Evolutionary conservation across 768 basidiomycete species (phyloP), one percentile per base, ranked within the genome.

Genomic region (Hygrophoropsis aurantiaca): DNA sequence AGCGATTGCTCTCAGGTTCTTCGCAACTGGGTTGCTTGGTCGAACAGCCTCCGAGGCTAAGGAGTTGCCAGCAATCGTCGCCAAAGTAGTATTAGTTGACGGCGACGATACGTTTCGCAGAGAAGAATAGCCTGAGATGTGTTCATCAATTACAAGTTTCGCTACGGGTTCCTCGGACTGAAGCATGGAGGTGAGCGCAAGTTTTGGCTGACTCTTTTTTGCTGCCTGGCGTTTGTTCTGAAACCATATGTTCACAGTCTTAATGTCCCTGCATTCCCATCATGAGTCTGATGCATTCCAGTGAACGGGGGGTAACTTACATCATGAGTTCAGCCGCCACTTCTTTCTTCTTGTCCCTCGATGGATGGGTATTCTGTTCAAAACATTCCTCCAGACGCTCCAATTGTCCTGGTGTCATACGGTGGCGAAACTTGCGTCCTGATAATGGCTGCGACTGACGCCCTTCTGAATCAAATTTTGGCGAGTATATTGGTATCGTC

Each of bases 181-280:
- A 16, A 19, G 25, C 5, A 18, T 16, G 10, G 7, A 41, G 16
- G 40, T 13, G 13, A 27, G 19, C 40, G 39, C 24, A 11, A 35
- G 7, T 24, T 42, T 45, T 45, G 23, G 11, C 23, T 41, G 41
- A 6, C 20, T 16, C 44, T 66, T 69, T 47, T 73, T 74, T 40
- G 68, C 47, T 27, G 65, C 82, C 57, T 88, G 85, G 13, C 87
- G 82, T 65, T 82, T 87, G 62, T 90, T 90, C 66, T 90, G 87
- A 62, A 88, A 88, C 87, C 87, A 90, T 33, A 88, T 83, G n/a
- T 85, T 75, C 50, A 76, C 53, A 10, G 73, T 68, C 61, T 74
- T 77, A 58, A 73, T 58, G 30, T 74, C 69, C 62, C 74, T 76
- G 33, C 16, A 21, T 11, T 19, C 19, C 18, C 8, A 24, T 9